phyloP scores from a whole-genome alignment of 352 stramenopile genomes.

The Phytopythium boreale region DNA sequence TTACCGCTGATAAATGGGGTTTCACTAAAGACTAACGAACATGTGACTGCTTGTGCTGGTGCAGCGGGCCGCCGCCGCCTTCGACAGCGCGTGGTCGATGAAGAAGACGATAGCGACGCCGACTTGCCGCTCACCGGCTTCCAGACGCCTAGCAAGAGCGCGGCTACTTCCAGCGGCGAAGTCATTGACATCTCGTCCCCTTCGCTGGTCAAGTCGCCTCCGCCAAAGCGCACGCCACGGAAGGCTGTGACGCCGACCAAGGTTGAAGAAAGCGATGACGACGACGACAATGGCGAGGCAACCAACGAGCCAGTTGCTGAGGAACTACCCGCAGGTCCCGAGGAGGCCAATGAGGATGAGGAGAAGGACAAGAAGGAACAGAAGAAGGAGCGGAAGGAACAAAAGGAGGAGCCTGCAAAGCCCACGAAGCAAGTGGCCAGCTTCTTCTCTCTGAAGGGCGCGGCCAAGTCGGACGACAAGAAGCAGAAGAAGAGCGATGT shows the following conservation, averaged over 20 bases:
- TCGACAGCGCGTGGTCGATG: slow-evolving; percentile 56
- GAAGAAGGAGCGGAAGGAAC: slow-evolving; percentile 7
- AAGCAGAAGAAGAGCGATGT: slow-evolving; percentile 5
- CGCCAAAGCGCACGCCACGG: slow-evolving; percentile 1
- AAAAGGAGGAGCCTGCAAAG: slow-evolving; percentile 11
- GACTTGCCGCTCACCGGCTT: slow-evolving; percentile 21
- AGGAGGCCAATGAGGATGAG: slow-evolving; percentile 6
- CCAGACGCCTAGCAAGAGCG: slow-evolving; percentile 12
- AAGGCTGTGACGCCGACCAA: slow-evolving; percentile 11
- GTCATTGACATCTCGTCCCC: slow-evolving; percentile 37
- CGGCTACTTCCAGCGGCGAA: slow-evolving; percentile 16
- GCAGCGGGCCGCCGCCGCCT: slow-evolving; percentile 55
- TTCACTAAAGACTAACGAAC: neutral
- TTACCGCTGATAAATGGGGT: too few relatives aligned
- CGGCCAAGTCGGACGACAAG: slow-evolving; percentile 7
- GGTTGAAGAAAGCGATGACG: slow-evolving; percentile 4
- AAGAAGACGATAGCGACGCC: slow-evolving; percentile 47
- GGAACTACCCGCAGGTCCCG: neutral
- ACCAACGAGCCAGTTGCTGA: slow-evolving; percentile 4
- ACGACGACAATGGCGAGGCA: slow-evolving; percentile 5
- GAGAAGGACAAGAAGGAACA: neutral
- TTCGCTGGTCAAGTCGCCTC: neutral
- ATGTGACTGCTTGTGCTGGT: neutral
- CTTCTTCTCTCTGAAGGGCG: slow-evolving; percentile 30
- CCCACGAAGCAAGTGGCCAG: slow-evolving; percentile 3